phyloP scores from a whole-genome alignment of 257 asterid genomes.

The Euphrasia confusa region DNA sequence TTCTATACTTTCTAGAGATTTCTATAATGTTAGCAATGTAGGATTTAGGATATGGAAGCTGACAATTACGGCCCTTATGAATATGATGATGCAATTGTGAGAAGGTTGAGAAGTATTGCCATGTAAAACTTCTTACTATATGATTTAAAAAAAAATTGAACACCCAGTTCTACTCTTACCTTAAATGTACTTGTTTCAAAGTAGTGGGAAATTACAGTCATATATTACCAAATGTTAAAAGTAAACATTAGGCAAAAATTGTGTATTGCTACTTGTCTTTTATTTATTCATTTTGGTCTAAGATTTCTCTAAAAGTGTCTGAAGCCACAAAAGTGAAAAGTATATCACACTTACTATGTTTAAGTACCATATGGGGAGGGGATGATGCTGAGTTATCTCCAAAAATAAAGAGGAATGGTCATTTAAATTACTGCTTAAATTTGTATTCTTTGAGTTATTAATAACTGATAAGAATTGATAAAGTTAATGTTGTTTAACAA shows the following conservation, averaged over 20 bases:
- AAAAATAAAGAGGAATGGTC: background rate
- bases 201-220: slow-evolving; percentile 1
- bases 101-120: slow-evolving; percentile 12
- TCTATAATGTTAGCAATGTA: background rate
- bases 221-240: background rate
- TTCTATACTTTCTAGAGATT: no score
- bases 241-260: background rate
- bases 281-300: slow-evolving; percentile 13
- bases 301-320: background rate
- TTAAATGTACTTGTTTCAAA: background rate
- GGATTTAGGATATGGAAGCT: slow-evolving; percentile 8
- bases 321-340: slow-evolving; percentile 9
- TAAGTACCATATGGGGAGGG: background rate
- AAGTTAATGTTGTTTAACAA: no score
- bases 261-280: background rate
- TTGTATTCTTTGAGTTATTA: background rate
- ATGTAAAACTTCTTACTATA: background rate
- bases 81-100: background rate
- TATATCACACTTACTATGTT: background rate
- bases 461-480: background rate
- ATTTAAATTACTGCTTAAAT: background rate
- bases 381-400: slow-evolving; percentile 3
- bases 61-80: background rate
- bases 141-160: background rate
- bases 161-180: background rate